These are phyloP conservation scores for Fusarium sp. DNA, from an alignment of 2,329 filamentous ascomycete genomes.

Conservation along the genomic window DNA sequence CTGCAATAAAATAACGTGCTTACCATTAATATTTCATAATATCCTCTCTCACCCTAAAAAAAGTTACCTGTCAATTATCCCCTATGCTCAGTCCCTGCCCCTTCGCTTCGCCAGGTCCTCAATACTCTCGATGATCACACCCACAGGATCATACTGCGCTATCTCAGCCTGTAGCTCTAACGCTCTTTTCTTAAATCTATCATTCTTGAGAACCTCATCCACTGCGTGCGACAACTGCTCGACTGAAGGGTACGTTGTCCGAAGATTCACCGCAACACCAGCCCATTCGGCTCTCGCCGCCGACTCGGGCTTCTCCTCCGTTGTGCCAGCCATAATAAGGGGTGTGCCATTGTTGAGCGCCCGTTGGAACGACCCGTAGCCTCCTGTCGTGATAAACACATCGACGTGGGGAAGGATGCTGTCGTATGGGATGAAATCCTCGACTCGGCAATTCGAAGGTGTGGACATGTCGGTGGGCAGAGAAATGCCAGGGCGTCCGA, in stretches of 20 bases:
- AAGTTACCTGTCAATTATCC: neutral
- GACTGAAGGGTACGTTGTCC: constrained; percentile 8
- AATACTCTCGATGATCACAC: neutral
- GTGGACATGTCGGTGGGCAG: neutral
- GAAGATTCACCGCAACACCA: neutral
- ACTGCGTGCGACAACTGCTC: neutral
- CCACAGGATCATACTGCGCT: neutral
- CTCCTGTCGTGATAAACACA: constrained; percentile 6
- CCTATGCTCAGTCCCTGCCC: neutral
- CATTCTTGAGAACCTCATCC: neutral
- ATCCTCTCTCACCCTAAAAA: too few species aligned
- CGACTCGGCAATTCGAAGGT: neutral
- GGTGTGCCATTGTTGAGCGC: constrained; percentile 6
- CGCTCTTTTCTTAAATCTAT: neutral
- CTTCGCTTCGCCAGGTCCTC: neutral
- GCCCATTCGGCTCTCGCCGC: constrained; percentile 12
- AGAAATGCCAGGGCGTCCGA: neutral
- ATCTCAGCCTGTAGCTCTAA: constrained; percentile 7
- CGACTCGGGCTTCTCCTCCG: constrained; percentile 11
- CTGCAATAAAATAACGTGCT: too few species aligned
- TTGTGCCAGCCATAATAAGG: constrained; percentile 6
- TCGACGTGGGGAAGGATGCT: neutral
- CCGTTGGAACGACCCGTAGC: neutral
- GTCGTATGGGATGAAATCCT: constrained; percentile 11
- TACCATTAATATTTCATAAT: too few species aligned